Evolutionary conservation across 129 eudicot species (phyloP).

Genomic region (Glebionis coronaria): DNA sequence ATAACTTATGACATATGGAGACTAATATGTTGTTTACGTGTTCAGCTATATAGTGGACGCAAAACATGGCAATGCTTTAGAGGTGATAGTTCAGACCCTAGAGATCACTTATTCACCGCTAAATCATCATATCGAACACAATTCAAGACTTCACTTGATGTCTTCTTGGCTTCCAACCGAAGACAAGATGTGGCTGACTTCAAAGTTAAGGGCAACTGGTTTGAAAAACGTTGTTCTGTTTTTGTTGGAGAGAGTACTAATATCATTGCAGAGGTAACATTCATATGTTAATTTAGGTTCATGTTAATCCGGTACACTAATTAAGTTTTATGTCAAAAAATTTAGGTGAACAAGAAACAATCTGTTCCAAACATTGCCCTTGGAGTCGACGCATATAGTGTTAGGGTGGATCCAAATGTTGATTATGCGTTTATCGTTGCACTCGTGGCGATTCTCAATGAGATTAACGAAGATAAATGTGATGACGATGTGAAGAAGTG

Average conservation of each 20-base stretch:
- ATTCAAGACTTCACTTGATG: slow-evolving; percentile 50
- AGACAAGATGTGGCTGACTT: slow-evolving; percentile 44
- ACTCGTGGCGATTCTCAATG: too few species aligned
- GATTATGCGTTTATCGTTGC: slow-evolving; percentile 32
- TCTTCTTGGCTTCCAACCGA: slow-evolving; percentile 45
- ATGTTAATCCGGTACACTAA: not conserved
- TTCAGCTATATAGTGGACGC: slow-evolving; percentile 39
- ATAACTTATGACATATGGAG: too few species aligned
- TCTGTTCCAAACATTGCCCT: slow-evolving; percentile 7
- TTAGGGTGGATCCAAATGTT: slow-evolving; percentile 35
- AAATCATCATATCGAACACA: slow-evolving; percentile 44
- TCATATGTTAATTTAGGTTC: not conserved
- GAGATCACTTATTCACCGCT: slow-evolving; percentile 44
- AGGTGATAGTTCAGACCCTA: slow-evolving; percentile 52
- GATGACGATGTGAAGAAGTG: too few species aligned
- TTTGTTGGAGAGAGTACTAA: slow-evolving; percentile 26
- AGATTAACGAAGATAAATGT: too few species aligned
- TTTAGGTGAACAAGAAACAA: slow-evolving; percentile 31
- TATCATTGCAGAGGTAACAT: slow-evolving; percentile 26
- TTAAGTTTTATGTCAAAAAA: not conserved
- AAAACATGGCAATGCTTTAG: slow-evolving; percentile 57
- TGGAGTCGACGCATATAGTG: slow-evolving; percentile 17
- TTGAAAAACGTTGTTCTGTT: slow-evolving; percentile 14
- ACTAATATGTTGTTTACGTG: not conserved
- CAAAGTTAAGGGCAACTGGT: slow-evolving; percentile 34